phyloP scores from a whole-genome alignment of 2,329 filamentous ascomycete genomes.

The Raffaelea albimanens region DNA sequence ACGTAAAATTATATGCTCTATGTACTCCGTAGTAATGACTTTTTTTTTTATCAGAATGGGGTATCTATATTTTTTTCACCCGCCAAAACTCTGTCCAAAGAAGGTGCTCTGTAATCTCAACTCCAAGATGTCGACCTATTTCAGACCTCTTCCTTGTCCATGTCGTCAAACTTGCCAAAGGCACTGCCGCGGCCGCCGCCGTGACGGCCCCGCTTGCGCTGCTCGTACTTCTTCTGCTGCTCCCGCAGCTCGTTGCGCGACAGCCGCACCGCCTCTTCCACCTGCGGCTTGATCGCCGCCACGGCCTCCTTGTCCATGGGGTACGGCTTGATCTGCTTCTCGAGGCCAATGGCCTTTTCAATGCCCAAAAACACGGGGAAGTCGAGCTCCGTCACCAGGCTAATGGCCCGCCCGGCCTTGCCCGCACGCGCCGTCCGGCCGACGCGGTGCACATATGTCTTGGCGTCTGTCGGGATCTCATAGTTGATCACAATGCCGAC shows the following conservation, averaged over 20 bases:
- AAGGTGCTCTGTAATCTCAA: too few species aligned
- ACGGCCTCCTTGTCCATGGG: slow-evolving; percentile 70
- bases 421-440: slow-evolving; percentile 82
- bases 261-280: slow-evolving; percentile 74
- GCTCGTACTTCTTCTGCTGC: slow-evolving; percentile 52
- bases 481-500: slow-evolving; percentile 82
- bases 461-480: slow-evolving; percentile 73
- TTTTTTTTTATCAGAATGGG: too few species aligned
- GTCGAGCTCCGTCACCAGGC: slow-evolving; percentile 80
- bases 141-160: too few species aligned
- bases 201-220: slow-evolving; percentile 42
- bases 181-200: slow-evolving; percentile 27
- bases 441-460: slow-evolving; percentile 86
- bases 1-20: too few species aligned
- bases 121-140: too few species aligned
- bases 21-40: too few species aligned
- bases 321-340: slow-evolving; percentile 57
- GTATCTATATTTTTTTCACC: too few species aligned
- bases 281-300: slow-evolving; percentile 67
- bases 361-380: slow-evolving; percentile 72
- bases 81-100: too few species aligned
- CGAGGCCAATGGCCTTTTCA: slow-evolving; percentile 68
- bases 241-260: slow-evolving; percentile 76
- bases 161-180: slow-evolving; percentile 39
- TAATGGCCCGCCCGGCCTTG: slow-evolving; percentile 73